Evolutionary conservation across 2,329 filamentous ascomycete species (phyloP).

Genomic region (Colletotrichum cuscutae): DNA sequence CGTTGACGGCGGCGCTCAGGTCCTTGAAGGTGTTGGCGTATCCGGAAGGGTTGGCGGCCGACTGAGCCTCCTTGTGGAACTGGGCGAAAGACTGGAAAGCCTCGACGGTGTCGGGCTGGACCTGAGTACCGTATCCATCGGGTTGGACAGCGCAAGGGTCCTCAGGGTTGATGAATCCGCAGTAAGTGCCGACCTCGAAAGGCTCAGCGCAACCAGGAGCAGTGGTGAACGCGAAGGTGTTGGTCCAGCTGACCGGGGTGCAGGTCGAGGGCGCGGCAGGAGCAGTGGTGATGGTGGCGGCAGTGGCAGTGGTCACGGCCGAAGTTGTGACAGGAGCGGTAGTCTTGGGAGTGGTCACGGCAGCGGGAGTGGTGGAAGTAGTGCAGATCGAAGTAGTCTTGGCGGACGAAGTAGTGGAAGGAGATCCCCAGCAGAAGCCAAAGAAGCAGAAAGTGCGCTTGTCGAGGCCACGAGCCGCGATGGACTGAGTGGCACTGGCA

Average conservation of each 20-base stretch:
- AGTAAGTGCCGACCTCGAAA: slow-evolving; percentile 27
- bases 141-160: slow-evolving; percentile 29
- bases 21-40: slow-evolving; percentile 26
- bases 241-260: slow-evolving; percentile 26
- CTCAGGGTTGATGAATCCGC: slow-evolving; percentile 29
- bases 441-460: slow-evolving; percentile 14
- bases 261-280: slow-evolving; percentile 10
- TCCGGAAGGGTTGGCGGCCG: not conserved
- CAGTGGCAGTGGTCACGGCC: not conserved
- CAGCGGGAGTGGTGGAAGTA: not conserved
- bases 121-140: slow-evolving; percentile 2
- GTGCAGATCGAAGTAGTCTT: not conserved
- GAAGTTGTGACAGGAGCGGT: not conserved
- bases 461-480: slow-evolving; percentile 4
- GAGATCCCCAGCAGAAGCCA: not conserved
- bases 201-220: slow-evolving; percentile 6
- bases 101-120: slow-evolving; percentile 8
- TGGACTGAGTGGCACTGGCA: slow-evolving; percentile 15
- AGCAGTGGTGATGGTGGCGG: not conserved
- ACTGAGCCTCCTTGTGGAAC: slow-evolving; percentile 6
- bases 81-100: slow-evolving; percentile 5
- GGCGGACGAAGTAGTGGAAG: not conserved
- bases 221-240: slow-evolving; percentile 21
- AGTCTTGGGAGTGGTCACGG: not conserved
- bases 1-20: slow-evolving; percentile 20